Base-by-base conservation (phyloP, 1,284 basidiomycete species). In the Microbotryum lychnidis-dioicae region DNA sequence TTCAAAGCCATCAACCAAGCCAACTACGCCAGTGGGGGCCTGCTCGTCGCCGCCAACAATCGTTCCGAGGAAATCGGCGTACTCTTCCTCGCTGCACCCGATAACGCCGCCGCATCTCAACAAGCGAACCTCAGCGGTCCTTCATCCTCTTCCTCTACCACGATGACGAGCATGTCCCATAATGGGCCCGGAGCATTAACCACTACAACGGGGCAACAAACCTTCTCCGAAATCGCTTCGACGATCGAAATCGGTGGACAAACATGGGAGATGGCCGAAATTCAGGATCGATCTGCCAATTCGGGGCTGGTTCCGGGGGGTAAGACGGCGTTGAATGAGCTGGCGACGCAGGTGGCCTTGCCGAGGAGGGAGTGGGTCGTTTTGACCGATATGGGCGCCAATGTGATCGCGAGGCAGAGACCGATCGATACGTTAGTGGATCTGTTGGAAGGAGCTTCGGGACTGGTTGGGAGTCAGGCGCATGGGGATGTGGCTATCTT, bases 361-460 rank as follows among this genome's bases (percentile, higher is more conserved):
- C 78, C 81, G 16, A 80, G 87, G 37, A 81, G 83, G 54, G 85
- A 88, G 69, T 93, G 93, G 73, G 83, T 94, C 76, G 81, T 94
- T 60, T 76, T 96, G 63, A 91, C 90, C 23, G 89, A 89, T 70
- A 85, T 84, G 44, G 92, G 91, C 1, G 76, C 96, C 64, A 87
- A 85, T 10, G 85, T 90, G 73, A 77, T 94, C 55, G 80, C 82
- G n/a, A 91, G 92, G 76, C 81, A 88, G 61, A 81, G 91, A 54
- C 85, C 91, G 4, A 76, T 93, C 49, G 92, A 97, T 74, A 86
- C 87, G 62, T 75, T 96, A 56, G 81, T 82, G 37, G 73, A 72
- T 6, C 68, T 80, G 48, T 69, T 80, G 50, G 76, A 79, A 52
- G 67, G 68, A 1, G 61, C 37, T 42, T 42, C 66, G 21, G 63